Evolutionary conservation across 345 rosid genomes (phyloP), one percentile per base, ranked within the genome.

Genomic region (Laguncularia racemosa): DNA sequence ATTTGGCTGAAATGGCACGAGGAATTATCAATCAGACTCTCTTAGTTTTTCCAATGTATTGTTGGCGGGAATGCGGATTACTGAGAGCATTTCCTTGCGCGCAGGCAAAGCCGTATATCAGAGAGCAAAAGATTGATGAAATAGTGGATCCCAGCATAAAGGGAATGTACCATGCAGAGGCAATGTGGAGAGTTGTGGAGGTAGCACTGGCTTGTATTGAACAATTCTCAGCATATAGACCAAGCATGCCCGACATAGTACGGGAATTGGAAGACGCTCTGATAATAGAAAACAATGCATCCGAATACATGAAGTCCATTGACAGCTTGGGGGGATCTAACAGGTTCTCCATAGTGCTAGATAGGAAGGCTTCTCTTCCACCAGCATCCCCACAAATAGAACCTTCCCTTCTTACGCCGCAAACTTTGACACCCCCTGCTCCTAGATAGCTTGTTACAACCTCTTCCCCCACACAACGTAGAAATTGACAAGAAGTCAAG

Each of bases 161-260:
- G 56, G 91, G 84, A 23, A 76, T 71, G 63, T 85, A 82, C 74
- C 92, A 82, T 38, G 81, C 80, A 16, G 92, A 82, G 79, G 91
- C 88, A 20, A 74, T 85, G 84, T 85, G 91, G 88, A 78, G 85
- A 62, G 86, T 82, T 56, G 85, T 85, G 14, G 91, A 82, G 76
- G 86, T 78, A 59, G 92, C 88, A 13, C 58, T 78, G 73, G 76
- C 85, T 56, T 85, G 92, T 57, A 85, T 69, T 7, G 88, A 82
- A 65, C 79, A 82, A 53, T 72, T 68, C 73, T 80, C 88, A 2
- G 82, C 79, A 49, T 76, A 80, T 55, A 60, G 86, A 40, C 92
- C 86, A 13, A 70, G 59, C 76, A 85, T 80, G 88, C 63, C 51
- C 4, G 85, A 85, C 68, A 78, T 80, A 2, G 77, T 85, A n/a